phyloP scores from a whole-genome alignment of 805 yeast species.

The Spathaspora arborariae region DNA sequence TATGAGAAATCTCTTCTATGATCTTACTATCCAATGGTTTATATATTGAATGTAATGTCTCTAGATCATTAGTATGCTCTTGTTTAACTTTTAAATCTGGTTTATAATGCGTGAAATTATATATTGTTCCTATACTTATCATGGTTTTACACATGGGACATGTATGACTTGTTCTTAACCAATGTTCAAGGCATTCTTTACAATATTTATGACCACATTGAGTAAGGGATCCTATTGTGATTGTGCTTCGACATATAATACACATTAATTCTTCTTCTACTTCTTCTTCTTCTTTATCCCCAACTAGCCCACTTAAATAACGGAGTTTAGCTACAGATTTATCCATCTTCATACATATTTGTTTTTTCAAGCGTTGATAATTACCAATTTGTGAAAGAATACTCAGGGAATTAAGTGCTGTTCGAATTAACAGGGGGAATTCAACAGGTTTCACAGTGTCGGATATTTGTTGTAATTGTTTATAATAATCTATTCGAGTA shows the following conservation, averaged over 20 bases:
- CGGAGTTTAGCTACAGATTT: slow-evolving; percentile 32
- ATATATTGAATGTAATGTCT: slow-evolving; percentile 37
- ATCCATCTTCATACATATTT: slow-evolving; percentile 13
- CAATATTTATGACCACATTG: slow-evolving; percentile 94
- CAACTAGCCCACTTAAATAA: slow-evolving; percentile 27
- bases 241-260: slow-evolving; percentile 71
- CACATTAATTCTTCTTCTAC: slow-evolving; percentile 55
- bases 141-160: slow-evolving; percentile 82
- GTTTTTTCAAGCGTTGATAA: background rate
- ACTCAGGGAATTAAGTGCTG: slow-evolving; percentile 10
- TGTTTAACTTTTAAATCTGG: slow-evolving; percentile 48
- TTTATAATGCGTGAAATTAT: slow-evolving; percentile 62
- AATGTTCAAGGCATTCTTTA: slow-evolving; percentile 68
- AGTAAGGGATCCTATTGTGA: slow-evolving; percentile 73
- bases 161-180: slow-evolving; percentile 54
- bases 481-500: slow-evolving; percentile 75
- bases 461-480: slow-evolving; percentile 79
- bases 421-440: slow-evolving; percentile 12
- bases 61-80: slow-evolving; percentile 15
- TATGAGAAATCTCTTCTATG: slow-evolving; percentile 41
- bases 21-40: slow-evolving; percentile 39
- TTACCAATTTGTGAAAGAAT: background rate
- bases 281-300: slow-evolving; percentile 13
- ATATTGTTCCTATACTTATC: slow-evolving; percentile 50
- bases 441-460: slow-evolving; percentile 61